Evolutionary conservation across 495 filamentous ascomycete species (phyloP).

Genomic region (Neurospora sublineolata): DNA sequence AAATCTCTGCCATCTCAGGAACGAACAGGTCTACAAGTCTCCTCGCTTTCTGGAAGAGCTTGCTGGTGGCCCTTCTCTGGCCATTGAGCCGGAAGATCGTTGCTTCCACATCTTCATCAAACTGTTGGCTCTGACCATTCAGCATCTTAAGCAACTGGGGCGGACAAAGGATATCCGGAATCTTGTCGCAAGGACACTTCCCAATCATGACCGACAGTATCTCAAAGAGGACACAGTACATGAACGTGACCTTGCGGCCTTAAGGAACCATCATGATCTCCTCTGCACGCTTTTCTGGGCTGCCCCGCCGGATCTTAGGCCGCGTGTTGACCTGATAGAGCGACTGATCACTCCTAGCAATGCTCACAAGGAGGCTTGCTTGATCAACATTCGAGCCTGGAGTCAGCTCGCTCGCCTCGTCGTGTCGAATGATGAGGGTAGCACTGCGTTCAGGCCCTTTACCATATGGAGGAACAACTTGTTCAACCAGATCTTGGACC

Average conservation of each 20-base stretch:
- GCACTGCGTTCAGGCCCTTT: slow-evolving; percentile 44
- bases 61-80: slow-evolving; percentile 46
- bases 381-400: slow-evolving; percentile 76
- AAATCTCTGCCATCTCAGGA: slow-evolving; percentile 58
- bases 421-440: slow-evolving; percentile 45
- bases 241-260: slow-evolving; percentile 66
- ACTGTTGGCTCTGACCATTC: slow-evolving; percentile 59
- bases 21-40: slow-evolving; percentile 67
- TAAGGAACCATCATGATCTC: slow-evolving; percentile 90
- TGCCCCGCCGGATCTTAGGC: slow-evolving; percentile 59
- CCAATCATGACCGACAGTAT: slow-evolving; percentile 79
- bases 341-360: slow-evolving; percentile 65
- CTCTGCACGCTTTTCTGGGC: slow-evolving; percentile 82
- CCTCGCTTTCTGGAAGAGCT: slow-evolving; percentile 70
- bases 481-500: slow-evolving; percentile 36
- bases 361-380: slow-evolving; percentile 78
- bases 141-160: slow-evolving; percentile 44
- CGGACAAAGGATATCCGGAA: slow-evolving; percentile 64
- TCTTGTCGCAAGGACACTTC: slow-evolving; percentile 66
- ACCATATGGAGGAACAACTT: slow-evolving; percentile 56
- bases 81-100: slow-evolving; percentile 55
- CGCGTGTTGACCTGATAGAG: slow-evolving; percentile 57
- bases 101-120: slow-evolving; percentile 94
- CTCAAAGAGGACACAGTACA: slow-evolving; percentile 68
- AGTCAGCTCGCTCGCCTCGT: slow-evolving; percentile 65